These are phyloP conservation scores for Diutina sp. DNA, from an alignment of 1,139 yeast species.

Conservation along the genomic window DNA sequence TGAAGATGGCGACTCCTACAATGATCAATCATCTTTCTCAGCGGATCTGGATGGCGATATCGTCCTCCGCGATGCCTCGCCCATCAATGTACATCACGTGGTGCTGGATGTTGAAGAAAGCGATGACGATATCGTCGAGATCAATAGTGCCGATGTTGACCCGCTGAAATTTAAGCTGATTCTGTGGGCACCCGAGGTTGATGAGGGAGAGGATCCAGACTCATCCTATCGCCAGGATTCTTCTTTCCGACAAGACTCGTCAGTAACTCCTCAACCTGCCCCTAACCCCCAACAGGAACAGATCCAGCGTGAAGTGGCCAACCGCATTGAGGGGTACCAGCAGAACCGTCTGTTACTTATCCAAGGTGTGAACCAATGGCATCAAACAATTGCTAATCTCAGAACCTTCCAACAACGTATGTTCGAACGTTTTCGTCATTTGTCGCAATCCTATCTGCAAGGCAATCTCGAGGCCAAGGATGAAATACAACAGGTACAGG, in stretches of 20 bases:
- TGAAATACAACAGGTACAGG: not conserved
- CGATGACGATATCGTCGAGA: not conserved
- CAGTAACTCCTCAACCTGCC: not conserved
- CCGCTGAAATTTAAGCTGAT: not conserved
- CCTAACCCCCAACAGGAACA: not conserved
- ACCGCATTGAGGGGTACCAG: not conserved
- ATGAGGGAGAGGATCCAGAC: not conserved
- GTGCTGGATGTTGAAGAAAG: not conserved
- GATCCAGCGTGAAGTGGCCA: not conserved
- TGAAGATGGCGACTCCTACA: no score
- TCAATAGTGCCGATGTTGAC: not conserved
- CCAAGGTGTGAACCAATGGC: not conserved
- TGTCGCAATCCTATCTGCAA: not conserved
- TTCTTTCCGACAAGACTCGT: not conserved
- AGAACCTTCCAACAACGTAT: not conserved
- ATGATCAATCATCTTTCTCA: no score
- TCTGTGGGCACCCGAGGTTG: not conserved
- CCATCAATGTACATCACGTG: not conserved
- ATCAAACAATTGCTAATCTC: not conserved
- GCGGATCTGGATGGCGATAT: not conserved
- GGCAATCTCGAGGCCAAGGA: not conserved
- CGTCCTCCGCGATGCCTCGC: not conserved
- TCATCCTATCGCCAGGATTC: not conserved
- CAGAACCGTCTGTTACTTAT: not conserved
- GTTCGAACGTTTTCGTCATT: not conserved